Conservation (phyloP, 495 filamentous ascomycete species). For the Tuber magnatum region DNA sequence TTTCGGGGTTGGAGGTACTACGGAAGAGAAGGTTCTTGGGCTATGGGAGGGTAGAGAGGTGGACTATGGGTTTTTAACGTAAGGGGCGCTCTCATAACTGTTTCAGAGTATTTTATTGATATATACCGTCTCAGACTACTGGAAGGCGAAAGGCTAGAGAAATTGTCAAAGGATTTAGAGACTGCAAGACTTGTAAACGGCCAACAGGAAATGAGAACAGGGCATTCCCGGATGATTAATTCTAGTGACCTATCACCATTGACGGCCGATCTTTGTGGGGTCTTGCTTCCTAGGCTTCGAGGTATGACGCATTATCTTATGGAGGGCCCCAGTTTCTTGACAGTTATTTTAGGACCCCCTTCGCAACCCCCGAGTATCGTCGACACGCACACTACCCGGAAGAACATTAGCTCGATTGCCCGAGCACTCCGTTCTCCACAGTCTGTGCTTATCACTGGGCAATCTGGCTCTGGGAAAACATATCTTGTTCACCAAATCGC, state of each 20-base stretch:
- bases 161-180: slow-evolving; percentile 44
- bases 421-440: slow-evolving; percentile 55
- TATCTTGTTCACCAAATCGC: slow-evolving; percentile 77
- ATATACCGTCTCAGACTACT: slow-evolving; percentile 45
- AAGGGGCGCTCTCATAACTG: neutral
- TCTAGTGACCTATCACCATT: slow-evolving; percentile 47
- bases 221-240: slow-evolving; percentile 41
- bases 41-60: slow-evolving; percentile 68
- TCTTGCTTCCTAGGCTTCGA: slow-evolving; percentile 34
- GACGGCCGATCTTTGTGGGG: slow-evolving; percentile 48
- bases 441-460: slow-evolving; percentile 72
- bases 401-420: slow-evolving; percentile 64
- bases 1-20: slow-evolving; percentile 48
- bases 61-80: slow-evolving; percentile 71
- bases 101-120: slow-evolving; percentile 8
- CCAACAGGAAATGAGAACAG: slow-evolving; percentile 28
- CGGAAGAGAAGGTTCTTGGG: slow-evolving; percentile 55
- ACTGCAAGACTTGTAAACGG: slow-evolving; percentile 42
- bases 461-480: slow-evolving; percentile 86
- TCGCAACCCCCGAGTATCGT: slow-evolving; percentile 53
- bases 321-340: slow-evolving; percentile 51
- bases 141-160: slow-evolving; percentile 60
- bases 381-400: slow-evolving; percentile 59
- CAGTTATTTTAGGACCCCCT: slow-evolving; percentile 52
- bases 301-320: slow-evolving; percentile 20